These are phyloP conservation scores for Hypoxylon sp. DNA, from an alignment of 2,329 filamentous ascomycete species.

Conservation along the genomic window DNA sequence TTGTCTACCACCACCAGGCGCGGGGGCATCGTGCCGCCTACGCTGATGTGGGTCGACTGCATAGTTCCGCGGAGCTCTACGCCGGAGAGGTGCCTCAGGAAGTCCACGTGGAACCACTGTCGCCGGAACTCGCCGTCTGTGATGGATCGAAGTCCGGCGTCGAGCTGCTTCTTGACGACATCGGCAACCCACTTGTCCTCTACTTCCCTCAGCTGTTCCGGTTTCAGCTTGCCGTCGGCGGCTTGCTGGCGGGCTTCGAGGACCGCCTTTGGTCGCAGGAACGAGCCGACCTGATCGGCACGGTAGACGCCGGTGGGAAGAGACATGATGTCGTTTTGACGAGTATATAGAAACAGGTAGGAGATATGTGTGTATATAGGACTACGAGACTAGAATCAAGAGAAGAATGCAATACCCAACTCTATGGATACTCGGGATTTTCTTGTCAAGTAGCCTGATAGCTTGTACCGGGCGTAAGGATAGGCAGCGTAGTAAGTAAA, in stretches of 20 bases:
- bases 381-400: background rate
- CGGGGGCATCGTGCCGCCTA: constrained; percentile 61
- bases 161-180: constrained; percentile 58
- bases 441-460: constrained; percentile 3
- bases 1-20: constrained; percentile 62
- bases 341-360: constrained; percentile 3
- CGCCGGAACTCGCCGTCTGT: constrained; percentile 66
- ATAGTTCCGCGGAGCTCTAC: constrained; percentile 59
- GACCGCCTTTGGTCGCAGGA: constrained; percentile 59
- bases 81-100: constrained; percentile 61
- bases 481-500: constrained; percentile 3
- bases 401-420: background rate
- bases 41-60: constrained; percentile 52
- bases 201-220: constrained; percentile 56
- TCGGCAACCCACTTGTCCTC: constrained; percentile 59
- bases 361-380: constrained; percentile 6
- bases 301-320: constrained; percentile 54
- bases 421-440: background rate
- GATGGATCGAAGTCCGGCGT: constrained; percentile 57
- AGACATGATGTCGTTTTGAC: constrained; percentile 45
- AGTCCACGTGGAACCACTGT: constrained; percentile 66
- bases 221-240: constrained; percentile 52
- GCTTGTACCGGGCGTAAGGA: constrained; percentile 4
- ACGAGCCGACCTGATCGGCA: constrained; percentile 65
- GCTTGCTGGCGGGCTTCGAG: constrained; percentile 58